phyloP scores from a whole-genome alignment of 2,329 filamentous ascomycete species.

The Hymenoscyphus albidus region DNA sequence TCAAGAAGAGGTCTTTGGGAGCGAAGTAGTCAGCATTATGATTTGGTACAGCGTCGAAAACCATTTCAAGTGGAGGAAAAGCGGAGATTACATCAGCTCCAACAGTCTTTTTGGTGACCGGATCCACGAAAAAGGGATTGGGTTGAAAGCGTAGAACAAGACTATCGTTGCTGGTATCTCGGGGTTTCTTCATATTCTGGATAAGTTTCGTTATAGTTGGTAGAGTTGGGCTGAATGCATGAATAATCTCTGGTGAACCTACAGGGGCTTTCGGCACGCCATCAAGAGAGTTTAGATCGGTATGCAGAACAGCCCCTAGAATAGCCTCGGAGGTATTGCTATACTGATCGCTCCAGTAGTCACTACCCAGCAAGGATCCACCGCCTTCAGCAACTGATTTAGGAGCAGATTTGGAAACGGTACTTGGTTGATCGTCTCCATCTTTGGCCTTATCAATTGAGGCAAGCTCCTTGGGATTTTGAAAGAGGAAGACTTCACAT shows the following conservation, averaged over 20 bases:
- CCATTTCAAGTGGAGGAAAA: slow-evolving; percentile 34
- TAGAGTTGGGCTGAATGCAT: slow-evolving; percentile 25
- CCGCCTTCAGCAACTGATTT: not conserved
- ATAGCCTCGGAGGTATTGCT: slow-evolving; percentile 26
- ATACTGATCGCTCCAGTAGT: slow-evolving; percentile 18
- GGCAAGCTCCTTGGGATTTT: not conserved
- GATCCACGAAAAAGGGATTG: slow-evolving; percentile 26
- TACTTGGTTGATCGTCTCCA: not conserved
- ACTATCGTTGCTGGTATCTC: slow-evolving; percentile 1
- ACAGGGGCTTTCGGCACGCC: not conserved
- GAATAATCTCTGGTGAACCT: slow-evolving; percentile 2
- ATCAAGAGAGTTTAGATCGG: not conserved
- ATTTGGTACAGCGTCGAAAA: slow-evolving; percentile 17
- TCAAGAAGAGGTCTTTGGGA: slow-evolving; percentile 17
- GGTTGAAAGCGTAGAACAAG: slow-evolving; percentile 30
- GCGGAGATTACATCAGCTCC: slow-evolving; percentile 23
- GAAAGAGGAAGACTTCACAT: not conserved
- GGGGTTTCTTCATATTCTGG: slow-evolving; percentile 3
- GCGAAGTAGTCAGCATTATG: not conserved
- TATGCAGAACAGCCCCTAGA: slow-evolving; percentile 27
- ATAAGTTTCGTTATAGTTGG: slow-evolving; percentile 27
- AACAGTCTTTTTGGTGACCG: slow-evolving; percentile 6
- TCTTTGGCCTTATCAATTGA: not conserved
- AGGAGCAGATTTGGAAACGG: not conserved
- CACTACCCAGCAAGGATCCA: not conserved